These are phyloP conservation scores for Hansenula anomala DNA, from an alignment of 1,139 yeast genomes.

Conservation along the genomic window DNA sequence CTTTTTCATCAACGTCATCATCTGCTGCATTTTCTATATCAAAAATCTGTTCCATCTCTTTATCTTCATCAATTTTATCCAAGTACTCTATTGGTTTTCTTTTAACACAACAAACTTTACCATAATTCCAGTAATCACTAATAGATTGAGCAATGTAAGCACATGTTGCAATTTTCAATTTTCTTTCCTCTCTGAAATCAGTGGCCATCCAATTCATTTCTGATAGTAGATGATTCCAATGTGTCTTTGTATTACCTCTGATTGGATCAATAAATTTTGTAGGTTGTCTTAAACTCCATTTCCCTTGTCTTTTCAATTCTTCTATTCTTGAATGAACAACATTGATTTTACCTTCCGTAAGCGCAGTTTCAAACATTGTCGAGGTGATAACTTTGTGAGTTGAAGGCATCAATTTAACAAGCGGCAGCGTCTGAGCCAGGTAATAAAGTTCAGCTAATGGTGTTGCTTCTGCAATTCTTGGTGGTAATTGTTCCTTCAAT, in stretches of 20 bases:
- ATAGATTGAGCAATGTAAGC: conserved; percentile 67
- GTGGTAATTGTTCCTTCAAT: conserved; percentile 42
- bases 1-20: background rate
- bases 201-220: conserved; percentile 86
- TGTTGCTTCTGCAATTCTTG: conserved; percentile 47
- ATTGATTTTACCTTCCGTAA: conserved; percentile 90
- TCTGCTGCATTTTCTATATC: conserved; percentile 2
- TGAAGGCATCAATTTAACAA: conserved; percentile 74
- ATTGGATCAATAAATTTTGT: conserved; percentile 67
- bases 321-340: conserved; percentile 92
- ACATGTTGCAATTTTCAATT: conserved; percentile 67
- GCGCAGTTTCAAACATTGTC: conserved; percentile 76
- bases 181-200: conserved; percentile 69
- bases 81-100: conserved; percentile 32
- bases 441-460: conserved; percentile 85
- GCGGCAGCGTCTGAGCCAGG: conserved; percentile 81
- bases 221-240: conserved; percentile 70
- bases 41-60: background rate
- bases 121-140: conserved; percentile 72
- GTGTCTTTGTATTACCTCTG: conserved; percentile 36
- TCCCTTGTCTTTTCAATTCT: conserved; percentile 78
- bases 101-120: conserved; percentile 62
- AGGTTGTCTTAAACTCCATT: conserved; percentile 93
- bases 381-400: conserved; percentile 85
- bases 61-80: conserved; percentile 10